These are phyloP conservation scores for Halophytophthora polymorphica DNA, from an alignment of 352 stramenopile genomes.

Conservation along the genomic window DNA sequence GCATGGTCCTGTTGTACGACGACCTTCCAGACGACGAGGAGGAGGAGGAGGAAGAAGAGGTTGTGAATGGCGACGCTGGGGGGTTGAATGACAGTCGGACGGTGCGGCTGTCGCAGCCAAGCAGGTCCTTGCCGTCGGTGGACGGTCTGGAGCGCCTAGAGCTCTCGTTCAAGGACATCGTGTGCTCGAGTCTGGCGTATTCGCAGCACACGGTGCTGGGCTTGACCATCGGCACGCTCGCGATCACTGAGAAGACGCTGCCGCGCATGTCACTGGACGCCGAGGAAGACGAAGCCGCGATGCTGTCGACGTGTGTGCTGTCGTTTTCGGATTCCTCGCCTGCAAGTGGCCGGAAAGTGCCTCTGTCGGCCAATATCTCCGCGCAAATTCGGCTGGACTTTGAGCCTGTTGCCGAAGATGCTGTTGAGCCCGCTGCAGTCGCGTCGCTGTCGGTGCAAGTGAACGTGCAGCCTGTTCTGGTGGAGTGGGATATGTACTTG, in stretches of 20 bases:
- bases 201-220: conserved; percentile 46
- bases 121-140: conserved; percentile 45
- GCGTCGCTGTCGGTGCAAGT: conserved; percentile 58
- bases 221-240: conserved; percentile 58
- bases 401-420: conserved; percentile 25
- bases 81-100: conserved; percentile 22
- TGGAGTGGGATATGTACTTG: conserved; percentile 89
- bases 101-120: conserved; percentile 19
- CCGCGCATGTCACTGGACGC: conserved; percentile 76
- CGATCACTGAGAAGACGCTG: conserved; percentile 68
- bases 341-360: conserved; percentile 49
- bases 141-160: conserved; percentile 69
- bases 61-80: conserved; percentile 18
- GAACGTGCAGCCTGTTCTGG: conserved; percentile 66
- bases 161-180: conserved; percentile 64
- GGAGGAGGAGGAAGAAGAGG: conserved; percentile 19
- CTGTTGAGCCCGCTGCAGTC: conserved; percentile 14
- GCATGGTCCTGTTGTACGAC: conserved; percentile 78
- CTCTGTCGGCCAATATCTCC: conserved; percentile 67
- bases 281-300: conserved; percentile 49
- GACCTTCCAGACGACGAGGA: conserved; percentile 62
- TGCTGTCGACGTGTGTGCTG: conserved; percentile 61
- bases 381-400: conserved; percentile 66
- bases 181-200: conserved; percentile 64
- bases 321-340: conserved; percentile 62